Percentiles rank a stretch among this genome's conserved stretches.
Conservation (phyloP, 2,329 filamentous ascomycete species). For the Alternaria sp. region DNA sequence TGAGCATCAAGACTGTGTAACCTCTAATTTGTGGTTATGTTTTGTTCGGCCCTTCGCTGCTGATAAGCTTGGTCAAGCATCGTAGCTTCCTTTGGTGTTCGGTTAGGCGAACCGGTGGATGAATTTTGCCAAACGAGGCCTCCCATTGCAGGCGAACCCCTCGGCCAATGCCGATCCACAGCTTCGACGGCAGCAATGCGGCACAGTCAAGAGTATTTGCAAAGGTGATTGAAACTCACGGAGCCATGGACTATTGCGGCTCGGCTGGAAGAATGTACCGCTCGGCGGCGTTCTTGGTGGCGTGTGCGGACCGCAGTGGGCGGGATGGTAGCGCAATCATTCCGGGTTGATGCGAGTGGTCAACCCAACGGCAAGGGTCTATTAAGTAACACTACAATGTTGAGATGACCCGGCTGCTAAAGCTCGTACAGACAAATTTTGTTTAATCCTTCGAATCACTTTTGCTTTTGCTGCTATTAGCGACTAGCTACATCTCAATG, state of each 20-base stretch:
- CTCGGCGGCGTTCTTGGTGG: neutral
- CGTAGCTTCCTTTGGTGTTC: neutral
- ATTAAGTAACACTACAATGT: neutral
- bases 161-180: constrained; percentile 5
- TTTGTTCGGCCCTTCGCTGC: neutral
- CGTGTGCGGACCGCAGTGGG: constrained; percentile 5
- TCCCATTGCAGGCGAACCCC: neutral
- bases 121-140: constrained; percentile 4
- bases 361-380: neutral
- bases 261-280: constrained; percentile 5
- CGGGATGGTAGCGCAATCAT: neutral
- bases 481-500: neutral
- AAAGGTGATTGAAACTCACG: neutral
- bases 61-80: neutral
- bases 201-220: neutral
- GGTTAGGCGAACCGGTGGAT: constrained; percentile 6
- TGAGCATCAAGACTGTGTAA: neutral
- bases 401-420: neutral
- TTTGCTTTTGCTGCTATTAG: neutral
- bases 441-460: neutral
- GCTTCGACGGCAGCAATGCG: constrained; percentile 1
- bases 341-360: neutral
- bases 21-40: neutral
- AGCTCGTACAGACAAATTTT: neutral
- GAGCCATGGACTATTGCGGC: neutral